Evolutionary conservation across 345 rosid genomes (phyloP).

Genomic region (Clausena lansium): DNA sequence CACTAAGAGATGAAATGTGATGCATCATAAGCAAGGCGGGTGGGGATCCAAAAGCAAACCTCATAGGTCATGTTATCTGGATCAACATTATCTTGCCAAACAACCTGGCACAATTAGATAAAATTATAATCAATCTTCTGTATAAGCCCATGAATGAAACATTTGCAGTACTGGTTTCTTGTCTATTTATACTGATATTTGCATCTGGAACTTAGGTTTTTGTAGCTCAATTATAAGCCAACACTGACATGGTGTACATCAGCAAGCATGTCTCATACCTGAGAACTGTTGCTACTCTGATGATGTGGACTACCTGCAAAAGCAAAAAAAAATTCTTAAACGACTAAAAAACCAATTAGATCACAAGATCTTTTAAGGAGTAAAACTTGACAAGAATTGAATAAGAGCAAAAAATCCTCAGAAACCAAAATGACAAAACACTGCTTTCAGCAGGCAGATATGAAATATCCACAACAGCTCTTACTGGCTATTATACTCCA

Average conservation of each 20-base stretch:
- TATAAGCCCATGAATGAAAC: not conserved
- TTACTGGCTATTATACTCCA: not conserved
- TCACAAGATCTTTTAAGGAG: not conserved
- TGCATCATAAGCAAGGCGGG: not conserved
- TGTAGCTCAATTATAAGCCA: slow-evolving; percentile 1
- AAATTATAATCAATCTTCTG: not conserved
- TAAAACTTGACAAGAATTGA: not conserved
- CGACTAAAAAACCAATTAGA: slow-evolving; percentile 5
- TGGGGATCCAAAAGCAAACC: slow-evolving; percentile 38
- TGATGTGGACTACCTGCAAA: slow-evolving; percentile 44
- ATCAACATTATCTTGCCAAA: slow-evolving; percentile 63
- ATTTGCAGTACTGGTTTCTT: not conserved
- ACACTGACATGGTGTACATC: not conserved
- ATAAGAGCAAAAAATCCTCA: not conserved
- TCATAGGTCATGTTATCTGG: slow-evolving; percentile 74
- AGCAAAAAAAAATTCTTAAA: slow-evolving; percentile 17
- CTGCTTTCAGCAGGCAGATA: not conserved
- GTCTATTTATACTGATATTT: not conserved
- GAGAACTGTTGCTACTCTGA: slow-evolving; percentile 36
- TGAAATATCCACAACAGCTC: not conserved
- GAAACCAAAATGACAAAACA: not conserved
- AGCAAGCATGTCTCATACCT: slow-evolving; percentile 35
- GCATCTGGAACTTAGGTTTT: not conserved
- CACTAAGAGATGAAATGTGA: not conserved
- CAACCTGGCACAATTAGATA: slow-evolving; percentile 37